Base-by-base conservation (phyloP, 352 stramenopile species). In the Saprolegnia diclina region DNA sequence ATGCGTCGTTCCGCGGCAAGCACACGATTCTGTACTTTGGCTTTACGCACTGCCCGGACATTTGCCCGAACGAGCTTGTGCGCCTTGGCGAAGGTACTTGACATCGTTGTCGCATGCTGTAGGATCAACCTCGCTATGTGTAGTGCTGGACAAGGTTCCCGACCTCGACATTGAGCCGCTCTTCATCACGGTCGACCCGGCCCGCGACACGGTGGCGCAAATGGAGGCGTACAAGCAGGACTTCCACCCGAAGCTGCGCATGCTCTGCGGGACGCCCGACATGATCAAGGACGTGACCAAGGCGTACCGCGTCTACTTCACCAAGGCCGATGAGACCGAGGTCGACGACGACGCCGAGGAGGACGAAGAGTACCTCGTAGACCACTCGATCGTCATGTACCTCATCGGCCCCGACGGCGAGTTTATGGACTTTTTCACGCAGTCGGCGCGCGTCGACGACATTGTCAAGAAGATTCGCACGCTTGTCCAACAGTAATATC, bases 321-420 rank as follows among this genome's bases (percentile, higher is more conserved):
- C 86, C 70, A 99, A 99, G 78, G 96, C 89, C 10, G 85, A 94
- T 66, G 88, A 96, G 74, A 92, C 96, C 56, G 94, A 99, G 21
- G 85, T 94, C 45, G 86, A 95, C 71, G 71, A 81, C 45, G 66
- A 76, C 69, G 80, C 92, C 73, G 89, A 91, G 16, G 82, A 94
- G 29, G 96, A 99, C 76, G 97, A 98, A 64, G 97, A 99, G 75
- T 99, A 99, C 78, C 81, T 99, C n/a, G 96, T 99, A 5, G 97
- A 99, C 81, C 97, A 99, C 81, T 99, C 94, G 37, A 99, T 99
- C 80, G 97, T 99, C 42, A 96, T 99, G 81, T 99, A 99, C 80
- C 95, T 99, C 71, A 83, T 99, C 63, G 88, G 88, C 0, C 91
- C 97, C 1, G 90, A 98, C 55, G 97, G 97, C 57, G 88, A 99